phyloP scores from a whole-genome alignment of 176 grass and related monocot genomes.

The Thalia dealbata region DNA sequence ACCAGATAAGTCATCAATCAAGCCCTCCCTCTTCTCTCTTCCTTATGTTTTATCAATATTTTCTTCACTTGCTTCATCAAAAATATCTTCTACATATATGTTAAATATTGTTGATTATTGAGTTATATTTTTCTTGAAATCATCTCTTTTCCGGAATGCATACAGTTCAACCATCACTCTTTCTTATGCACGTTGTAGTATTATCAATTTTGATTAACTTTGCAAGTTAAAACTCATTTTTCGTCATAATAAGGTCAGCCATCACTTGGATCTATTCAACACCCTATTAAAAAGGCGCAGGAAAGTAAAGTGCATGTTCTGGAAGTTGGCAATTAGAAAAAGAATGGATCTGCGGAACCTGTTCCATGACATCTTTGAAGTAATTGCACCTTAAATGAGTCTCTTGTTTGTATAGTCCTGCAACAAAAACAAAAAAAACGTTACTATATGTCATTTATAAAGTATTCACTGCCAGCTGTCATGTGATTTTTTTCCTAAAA shows the following conservation, averaged over 20 bases:
- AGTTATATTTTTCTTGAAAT: neutral
- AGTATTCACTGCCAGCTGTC: no score
- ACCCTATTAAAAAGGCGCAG: neutral
- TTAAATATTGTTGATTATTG: neutral
- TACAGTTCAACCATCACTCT: neutral
- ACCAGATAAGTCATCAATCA: neutral
- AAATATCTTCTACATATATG: neutral
- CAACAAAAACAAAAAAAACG: conserved; percentile 16
- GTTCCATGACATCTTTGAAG: conserved; percentile 46
- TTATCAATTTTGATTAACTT: no score
- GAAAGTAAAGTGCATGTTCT: no score
- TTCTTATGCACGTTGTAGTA: no score
- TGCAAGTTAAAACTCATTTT: no score
- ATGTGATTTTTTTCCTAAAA: no score
- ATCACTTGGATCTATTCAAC: neutral
- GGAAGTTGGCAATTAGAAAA: neutral
- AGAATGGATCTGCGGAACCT: conserved; percentile 23
- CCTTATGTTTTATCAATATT: neutral
- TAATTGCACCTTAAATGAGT: conserved; percentile 59
- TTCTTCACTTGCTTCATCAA: neutral
- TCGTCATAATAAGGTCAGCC: no score
- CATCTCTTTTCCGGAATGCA: neutral
- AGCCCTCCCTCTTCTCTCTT: neutral
- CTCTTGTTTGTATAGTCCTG: conserved; percentile 61
- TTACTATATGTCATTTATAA: no score